phyloP scores from a whole-genome alignment of 176 grass and related monocot species.

The Musa acuminata region DNA sequence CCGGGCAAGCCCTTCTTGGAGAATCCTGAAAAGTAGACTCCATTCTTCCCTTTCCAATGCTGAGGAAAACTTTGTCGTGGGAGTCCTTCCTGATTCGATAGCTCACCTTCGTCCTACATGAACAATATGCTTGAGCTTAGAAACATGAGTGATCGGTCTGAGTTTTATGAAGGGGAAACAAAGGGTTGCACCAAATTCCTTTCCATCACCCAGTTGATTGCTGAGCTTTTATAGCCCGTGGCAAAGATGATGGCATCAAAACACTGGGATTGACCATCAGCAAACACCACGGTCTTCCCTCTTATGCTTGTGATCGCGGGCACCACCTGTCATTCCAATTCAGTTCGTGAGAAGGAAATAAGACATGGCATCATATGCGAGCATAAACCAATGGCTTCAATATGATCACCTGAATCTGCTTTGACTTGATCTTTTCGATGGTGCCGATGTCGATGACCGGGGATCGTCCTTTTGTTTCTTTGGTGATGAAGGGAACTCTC shows the following conservation, averaged over 20 bases:
- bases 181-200: not conserved
- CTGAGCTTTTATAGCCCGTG: constrained; percentile 43
- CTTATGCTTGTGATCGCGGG: constrained; percentile 16
- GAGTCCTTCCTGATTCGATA: constrained; percentile 37
- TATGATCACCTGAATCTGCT: constrained; percentile 38
- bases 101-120: constrained; percentile 24
- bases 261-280: constrained; percentile 23
- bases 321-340: constrained; percentile 27
- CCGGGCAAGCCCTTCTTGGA: constrained; percentile 40
- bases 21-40: constrained; percentile 49
- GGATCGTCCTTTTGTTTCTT: constrained; percentile 43
- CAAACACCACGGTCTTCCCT: constrained; percentile 34
- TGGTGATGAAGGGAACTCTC: constrained; percentile 38
- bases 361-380: not conserved
- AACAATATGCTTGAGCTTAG: not conserved
- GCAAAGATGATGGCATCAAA: constrained; percentile 51
- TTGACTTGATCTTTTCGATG: constrained; percentile 29
- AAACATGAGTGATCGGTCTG: not conserved
- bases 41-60: constrained; percentile 57
- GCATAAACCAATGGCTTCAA: not conserved
- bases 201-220: constrained; percentile 55
- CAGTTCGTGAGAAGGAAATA: not conserved
- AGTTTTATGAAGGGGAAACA: not conserved
- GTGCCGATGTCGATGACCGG: constrained; percentile 63
- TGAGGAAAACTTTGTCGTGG: constrained; percentile 37